phyloP scores from a whole-genome alignment of 345 rosid species.

The Syzygium aqueum region DNA sequence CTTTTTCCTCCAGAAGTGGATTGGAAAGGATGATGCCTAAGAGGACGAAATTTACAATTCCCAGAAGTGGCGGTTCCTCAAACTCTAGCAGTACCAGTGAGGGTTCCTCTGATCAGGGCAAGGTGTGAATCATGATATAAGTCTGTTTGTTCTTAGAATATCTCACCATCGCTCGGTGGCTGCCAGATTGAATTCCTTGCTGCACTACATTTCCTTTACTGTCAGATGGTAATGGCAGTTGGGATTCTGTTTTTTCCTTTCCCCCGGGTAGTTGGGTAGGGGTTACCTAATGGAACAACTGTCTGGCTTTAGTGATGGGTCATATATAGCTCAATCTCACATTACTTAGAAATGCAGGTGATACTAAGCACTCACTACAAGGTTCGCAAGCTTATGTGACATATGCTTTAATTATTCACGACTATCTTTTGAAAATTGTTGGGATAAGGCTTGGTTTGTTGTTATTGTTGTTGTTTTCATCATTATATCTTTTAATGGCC shows the following conservation, averaged over 20 bases:
- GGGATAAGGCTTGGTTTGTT: not conserved
- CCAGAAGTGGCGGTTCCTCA: constrained; percentile 32
- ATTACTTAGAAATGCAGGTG: not conserved
- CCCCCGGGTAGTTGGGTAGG: not conserved
- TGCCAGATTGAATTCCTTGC: not conserved
- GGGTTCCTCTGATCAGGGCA: constrained; percentile 25
- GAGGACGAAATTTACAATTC: constrained; percentile 12
- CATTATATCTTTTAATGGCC: not conserved
- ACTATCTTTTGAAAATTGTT: not conserved
- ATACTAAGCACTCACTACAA: not conserved
- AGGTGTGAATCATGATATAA: constrained; percentile 21
- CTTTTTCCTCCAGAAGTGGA: constrained; percentile 4
- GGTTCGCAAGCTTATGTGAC: not conserved
- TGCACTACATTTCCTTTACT: not conserved
- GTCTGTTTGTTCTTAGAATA: not conserved
- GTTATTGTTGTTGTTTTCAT: not conserved
- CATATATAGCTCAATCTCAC: not conserved
- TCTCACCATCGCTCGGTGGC: not conserved
- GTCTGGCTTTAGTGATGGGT: not conserved
- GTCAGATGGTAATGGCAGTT: not conserved
- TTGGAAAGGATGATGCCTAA: constrained; percentile 7
- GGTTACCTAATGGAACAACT: not conserved
- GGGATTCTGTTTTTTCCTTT: not conserved
- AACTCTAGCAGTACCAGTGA: constrained; percentile 22
- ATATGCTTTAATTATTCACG: not conserved